These are phyloP conservation scores for Ophiognomonia clavigignenti-juglandacearum DNA, from an alignment of 2,329 filamentous ascomycete genomes.

Conservation along the genomic window DNA sequence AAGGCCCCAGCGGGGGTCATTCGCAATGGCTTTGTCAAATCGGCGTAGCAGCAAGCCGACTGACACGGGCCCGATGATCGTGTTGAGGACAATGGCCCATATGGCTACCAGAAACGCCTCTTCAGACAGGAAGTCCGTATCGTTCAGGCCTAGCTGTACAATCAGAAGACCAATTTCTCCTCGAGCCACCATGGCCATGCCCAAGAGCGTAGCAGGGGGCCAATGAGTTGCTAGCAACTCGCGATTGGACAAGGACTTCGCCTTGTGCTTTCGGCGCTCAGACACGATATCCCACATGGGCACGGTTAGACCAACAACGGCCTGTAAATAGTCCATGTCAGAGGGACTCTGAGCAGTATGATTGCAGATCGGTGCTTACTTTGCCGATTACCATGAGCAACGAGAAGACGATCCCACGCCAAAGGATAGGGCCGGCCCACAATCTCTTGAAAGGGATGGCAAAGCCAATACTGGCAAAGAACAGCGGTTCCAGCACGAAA, in stretches of 20 bases:
- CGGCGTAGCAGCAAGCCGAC: slow-evolving; percentile 40
- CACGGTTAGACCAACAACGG: slow-evolving; percentile 18
- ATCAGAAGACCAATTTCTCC: slow-evolving; percentile 60
- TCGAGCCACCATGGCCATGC: slow-evolving; percentile 53
- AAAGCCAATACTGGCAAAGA: slow-evolving; percentile 56
- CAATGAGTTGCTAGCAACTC: background rate
- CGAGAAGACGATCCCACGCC: slow-evolving; percentile 53
- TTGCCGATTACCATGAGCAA: slow-evolving; percentile 49
- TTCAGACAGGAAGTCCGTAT: slow-evolving; percentile 44
- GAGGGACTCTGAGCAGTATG: background rate
- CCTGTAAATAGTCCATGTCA: slow-evolving; percentile 1
- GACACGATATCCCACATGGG: slow-evolving; percentile 32
- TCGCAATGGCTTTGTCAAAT: slow-evolving; percentile 9
- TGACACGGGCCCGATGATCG: slow-evolving; percentile 47
- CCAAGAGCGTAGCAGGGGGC: slow-evolving; percentile 46
- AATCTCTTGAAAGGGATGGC: slow-evolving; percentile 54
- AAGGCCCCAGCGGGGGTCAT: slow-evolving; percentile 15
- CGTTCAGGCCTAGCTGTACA: slow-evolving; percentile 22
- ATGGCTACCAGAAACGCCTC: slow-evolving; percentile 48
- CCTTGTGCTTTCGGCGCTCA: background rate
- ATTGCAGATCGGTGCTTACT: background rate
- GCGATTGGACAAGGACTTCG: background rate
- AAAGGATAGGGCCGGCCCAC: slow-evolving; percentile 46
- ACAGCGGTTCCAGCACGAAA: slow-evolving; percentile 49
- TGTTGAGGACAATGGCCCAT: slow-evolving; percentile 54